These are phyloP conservation scores for Aureobasidium namibiae DNA, from an alignment of 2,329 filamentous ascomycete genomes.

Conservation along the genomic window DNA sequence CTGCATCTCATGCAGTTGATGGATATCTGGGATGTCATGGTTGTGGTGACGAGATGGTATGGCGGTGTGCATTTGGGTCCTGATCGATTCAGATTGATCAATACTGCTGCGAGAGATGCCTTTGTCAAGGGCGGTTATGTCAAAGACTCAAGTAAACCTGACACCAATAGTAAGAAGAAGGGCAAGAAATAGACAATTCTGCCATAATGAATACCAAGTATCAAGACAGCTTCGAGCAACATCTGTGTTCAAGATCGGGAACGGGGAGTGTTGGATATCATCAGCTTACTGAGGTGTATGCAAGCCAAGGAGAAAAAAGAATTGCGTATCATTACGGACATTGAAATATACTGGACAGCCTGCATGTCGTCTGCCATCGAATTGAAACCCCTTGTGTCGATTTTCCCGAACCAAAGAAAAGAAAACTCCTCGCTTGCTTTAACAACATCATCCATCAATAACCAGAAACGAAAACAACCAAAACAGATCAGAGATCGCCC, in stretches of 20 bases:
- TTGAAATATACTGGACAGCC: background rate
- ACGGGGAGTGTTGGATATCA: too few species aligned
- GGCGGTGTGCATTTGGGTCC: slow-evolving; percentile 85
- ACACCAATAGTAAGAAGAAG: slow-evolving; percentile 16
- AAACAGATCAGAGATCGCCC: too few species aligned
- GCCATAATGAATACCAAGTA: too few species aligned
- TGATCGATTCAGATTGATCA: slow-evolving; percentile 84
- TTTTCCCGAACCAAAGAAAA: background rate
- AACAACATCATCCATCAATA: background rate
- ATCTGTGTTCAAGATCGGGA: too few species aligned
- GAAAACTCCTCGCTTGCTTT: slow-evolving; percentile 8
- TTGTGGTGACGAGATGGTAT: slow-evolving; percentile 93
- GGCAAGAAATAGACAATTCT: slow-evolving; percentile 3
- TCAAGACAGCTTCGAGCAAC: too few species aligned
- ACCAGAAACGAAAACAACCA: background rate
- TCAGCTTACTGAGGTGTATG: background rate
- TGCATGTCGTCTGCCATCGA: background rate
- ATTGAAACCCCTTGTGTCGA: background rate
- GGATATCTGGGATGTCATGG: slow-evolving; percentile 86
- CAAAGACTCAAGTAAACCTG: slow-evolving; percentile 38
- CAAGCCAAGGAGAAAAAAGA: background rate
- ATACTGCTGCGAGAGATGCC: slow-evolving; percentile 73
- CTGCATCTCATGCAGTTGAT: slow-evolving; percentile 90
- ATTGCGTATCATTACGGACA: background rate
- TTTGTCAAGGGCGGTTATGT: slow-evolving; percentile 69